phyloP scores from a whole-genome alignment of 345 rosid genomes.

The Eucalyptus pumila region DNA sequence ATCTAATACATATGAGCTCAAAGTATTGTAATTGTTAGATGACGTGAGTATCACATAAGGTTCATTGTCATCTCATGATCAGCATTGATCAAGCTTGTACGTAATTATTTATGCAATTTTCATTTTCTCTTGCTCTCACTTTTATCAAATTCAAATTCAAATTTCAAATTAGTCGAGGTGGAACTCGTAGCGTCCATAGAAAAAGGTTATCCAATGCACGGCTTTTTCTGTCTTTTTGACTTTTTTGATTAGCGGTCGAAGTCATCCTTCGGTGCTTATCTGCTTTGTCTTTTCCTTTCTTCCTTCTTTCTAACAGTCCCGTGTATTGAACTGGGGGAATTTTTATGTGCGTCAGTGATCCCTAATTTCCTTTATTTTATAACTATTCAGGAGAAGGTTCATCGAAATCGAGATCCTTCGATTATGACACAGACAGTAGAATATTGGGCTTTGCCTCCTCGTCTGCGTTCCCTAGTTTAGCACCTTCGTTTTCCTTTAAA shows the following conservation, averaged over 20 bases:
- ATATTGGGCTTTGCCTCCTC: neutral
- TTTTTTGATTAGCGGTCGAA: neutral
- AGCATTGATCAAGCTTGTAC: neutral
- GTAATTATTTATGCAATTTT: neutral
- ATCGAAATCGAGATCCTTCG: neutral
- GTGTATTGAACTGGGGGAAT: neutral
- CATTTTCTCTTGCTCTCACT: neutral
- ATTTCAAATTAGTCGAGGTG: neutral
- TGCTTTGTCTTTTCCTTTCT: neutral
- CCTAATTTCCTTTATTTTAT: neutral
- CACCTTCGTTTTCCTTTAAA: neutral
- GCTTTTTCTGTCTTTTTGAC: neutral
- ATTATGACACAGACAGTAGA: accelerated
- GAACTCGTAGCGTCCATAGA: neutral
- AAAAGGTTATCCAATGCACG: neutral
- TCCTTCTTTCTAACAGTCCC: too few relatives aligned
- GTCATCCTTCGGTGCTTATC: neutral
- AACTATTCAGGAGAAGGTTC: neutral
- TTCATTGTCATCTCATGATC: neutral
- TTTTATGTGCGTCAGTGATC: neutral
- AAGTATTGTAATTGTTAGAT: neutral
- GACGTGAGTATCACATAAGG: accelerated
- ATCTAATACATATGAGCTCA: neutral
- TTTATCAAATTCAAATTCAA: neutral
- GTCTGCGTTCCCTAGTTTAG: neutral